Evolutionary conservation across 1,284 basidiomycete species (phyloP), one percentile per base, ranked within the genome.

Genomic region (Cutaneotrichosporon daszewskae): DNA sequence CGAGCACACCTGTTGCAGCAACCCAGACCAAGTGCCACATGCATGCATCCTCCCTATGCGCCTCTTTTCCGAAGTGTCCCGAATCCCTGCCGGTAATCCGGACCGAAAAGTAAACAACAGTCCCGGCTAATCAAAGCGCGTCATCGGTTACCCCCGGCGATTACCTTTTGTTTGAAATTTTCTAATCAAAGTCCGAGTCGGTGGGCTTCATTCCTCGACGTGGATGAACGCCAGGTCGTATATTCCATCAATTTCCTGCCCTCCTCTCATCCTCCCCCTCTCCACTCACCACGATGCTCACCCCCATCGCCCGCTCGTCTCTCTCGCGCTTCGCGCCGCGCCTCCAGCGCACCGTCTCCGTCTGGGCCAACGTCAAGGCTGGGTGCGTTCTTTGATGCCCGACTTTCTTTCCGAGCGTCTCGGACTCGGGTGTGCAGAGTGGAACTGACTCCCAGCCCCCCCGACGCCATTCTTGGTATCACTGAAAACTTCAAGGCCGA

Each of bases 401-500:
- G 27, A 19, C 18, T 24, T 17, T 5, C 4, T 4, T 33, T 32
- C 14, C 6, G 10, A 18, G 32, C 32, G 8, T 8, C 26, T 5
- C 18, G 7, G 11, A 33, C 32, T 33, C 16, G 5, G 5, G 32
- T 27, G 16, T 10, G 32, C 18, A 11, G 27, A 40, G 13, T 19
- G 14, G n/a, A 13, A 18, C 29, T 29, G 19, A 32, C 17, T n/a
- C 7, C 25, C 46, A 52, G 50, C n/a, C 50, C 50, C 40, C 46
- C 50, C 43, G 50, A 52, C 43, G 46, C 50, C 37, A 52, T 52
- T 32, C 50, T 52, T 27, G 50, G 67, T 56, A 62, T 69, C 31
- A 64, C 64, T 11, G 67, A 69, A 38, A 62, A 60, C 43, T 69
- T 62, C 59, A 96, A 95, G 77, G 84, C 86, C 45, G 89, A 95